Evolutionary conservation across 164 flowering plant genomes (phyloP).

Genomic region (Chimonanthus salicifolius): DNA sequence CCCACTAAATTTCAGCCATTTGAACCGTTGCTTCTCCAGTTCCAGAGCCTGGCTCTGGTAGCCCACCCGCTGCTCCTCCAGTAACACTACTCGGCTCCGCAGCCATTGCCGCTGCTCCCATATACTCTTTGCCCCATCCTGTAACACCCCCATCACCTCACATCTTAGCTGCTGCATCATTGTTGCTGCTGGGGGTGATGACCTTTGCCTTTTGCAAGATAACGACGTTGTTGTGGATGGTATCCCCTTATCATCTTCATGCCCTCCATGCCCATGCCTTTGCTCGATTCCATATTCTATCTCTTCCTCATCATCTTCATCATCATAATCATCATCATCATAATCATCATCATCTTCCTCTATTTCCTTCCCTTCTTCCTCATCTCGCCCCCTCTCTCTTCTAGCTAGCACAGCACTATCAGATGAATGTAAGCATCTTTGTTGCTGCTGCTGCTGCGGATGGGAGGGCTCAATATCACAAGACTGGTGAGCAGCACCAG

Average conservation of each 20-base stretch:
- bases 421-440: conserved; percentile 36
- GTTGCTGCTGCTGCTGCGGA: conserved; percentile 22
- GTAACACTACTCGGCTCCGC: conserved; percentile 32
- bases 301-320: conserved; percentile 14
- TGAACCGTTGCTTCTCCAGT: conserved; percentile 77
- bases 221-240: conserved; percentile 6
- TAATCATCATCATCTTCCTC: conserved; percentile 40
- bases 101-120: conserved; percentile 81
- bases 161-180: conserved; percentile 34
- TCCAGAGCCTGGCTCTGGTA: conserved; percentile 53
- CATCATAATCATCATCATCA: conserved; percentile 19
- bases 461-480: conserved; percentile 16
- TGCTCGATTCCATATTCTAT: conserved; percentile 1
- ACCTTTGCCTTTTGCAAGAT: conserved; percentile 19
- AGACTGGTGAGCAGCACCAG: conserved; percentile 22
- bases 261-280: conserved; percentile 1
- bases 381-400: conserved; percentile 22
- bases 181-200: conserved; percentile 16
- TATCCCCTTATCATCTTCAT: conserved; percentile 13
- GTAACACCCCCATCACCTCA: conserved; percentile 43
- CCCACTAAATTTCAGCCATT: conserved; percentile 74
- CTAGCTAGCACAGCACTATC: conserved; percentile 11
- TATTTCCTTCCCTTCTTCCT: conserved; percentile 36
- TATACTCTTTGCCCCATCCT: conserved; percentile 45
- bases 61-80: conserved; percentile 68